Conservation (phyloP, 2,329 filamentous ascomycete species). For the Shiraia bambusicola region DNA sequence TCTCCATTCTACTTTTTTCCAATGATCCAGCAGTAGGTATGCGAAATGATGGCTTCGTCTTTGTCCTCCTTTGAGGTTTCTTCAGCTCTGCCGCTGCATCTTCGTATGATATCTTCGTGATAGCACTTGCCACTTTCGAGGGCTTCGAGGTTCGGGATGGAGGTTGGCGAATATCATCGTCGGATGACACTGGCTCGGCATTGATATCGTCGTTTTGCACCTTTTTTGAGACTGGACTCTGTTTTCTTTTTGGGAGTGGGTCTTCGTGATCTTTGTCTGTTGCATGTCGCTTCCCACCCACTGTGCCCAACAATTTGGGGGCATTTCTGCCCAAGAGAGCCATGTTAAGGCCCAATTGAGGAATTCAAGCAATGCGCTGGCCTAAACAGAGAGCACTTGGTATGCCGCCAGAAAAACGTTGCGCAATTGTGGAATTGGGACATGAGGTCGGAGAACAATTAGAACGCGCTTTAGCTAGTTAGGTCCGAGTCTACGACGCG, state of each 20-base stretch:
- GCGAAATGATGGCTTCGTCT: neutral
- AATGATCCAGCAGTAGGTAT: slow-evolving; percentile 10
- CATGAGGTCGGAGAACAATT: neutral
- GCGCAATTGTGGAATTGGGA: too few relatives aligned
- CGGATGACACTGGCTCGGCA: slow-evolving; percentile 26
- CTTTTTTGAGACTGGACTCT: neutral
- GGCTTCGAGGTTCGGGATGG: slow-evolving; percentile 8
- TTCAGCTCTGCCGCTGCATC: slow-evolving; percentile 4
- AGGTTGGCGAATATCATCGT: slow-evolving; percentile 16
- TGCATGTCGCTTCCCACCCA: slow-evolving; percentile 41
- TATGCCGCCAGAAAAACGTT: neutral
- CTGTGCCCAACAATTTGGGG: slow-evolving; percentile 30
- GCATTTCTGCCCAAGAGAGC: slow-evolving; percentile 10
- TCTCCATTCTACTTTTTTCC: neutral
- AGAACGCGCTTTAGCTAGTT: neutral
- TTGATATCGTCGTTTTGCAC: slow-evolving; percentile 13
- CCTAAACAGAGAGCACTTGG: too few relatives aligned
- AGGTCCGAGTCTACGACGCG: too few relatives aligned
- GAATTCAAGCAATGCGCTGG: neutral
- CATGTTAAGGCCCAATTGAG: slow-evolving; percentile 11
- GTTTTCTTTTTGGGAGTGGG: slow-evolving; percentile 1
- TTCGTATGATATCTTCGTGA: too few relatives aligned
- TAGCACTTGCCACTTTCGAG: neutral
- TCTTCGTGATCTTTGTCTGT: slow-evolving; percentile 41
- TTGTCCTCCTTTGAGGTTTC: slow-evolving; percentile 2